Base-by-base conservation (phyloP, 2,329 filamentous ascomycete species). In the Uncinocarpus reesii region DNA sequence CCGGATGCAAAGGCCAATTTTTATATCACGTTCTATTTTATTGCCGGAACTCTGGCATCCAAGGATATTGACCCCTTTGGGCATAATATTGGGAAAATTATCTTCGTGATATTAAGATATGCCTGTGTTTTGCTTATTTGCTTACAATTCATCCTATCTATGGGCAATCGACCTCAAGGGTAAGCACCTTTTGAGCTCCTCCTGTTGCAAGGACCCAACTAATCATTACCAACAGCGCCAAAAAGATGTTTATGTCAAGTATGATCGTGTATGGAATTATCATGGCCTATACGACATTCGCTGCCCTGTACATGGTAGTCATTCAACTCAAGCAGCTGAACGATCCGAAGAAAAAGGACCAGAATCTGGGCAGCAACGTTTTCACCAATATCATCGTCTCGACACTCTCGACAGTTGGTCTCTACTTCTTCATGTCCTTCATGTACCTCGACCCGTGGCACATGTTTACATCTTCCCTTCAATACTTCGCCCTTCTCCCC, bases 391-490 rank as follows among this genome's bases (percentile, higher is more conserved):
- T 98, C 53, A 86, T 96, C 60, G 80, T 98, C 43, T 92, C 85
- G 5, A 83, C 84, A n/a, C 73, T 83, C 2, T 93, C 87, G 1
- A 98, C 92, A 0, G 71, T 95, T 34, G 92, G 93, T 0, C 74
- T 98, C 32, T 98, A 96, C 75, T 92, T 98, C 71, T 67, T 95
- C 69, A 95, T 94, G 82, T 92, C 84, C 20, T 87, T 98, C 70
- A 70, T 98, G 52, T 98, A 98, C 68, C 79, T 98, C 40, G 93
- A 98, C 58, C 92, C 92, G 0, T 98, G 92, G 92, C 92, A 98
- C 73, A 92, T 98, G 85, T 84, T 98, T 70, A 98, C 92, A 10
- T 90, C 83, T 0, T 81, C 86, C 0, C 79, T 76, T 0, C 89
- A 95, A 65, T 98, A 98, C 73, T 95, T 98, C 64, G 77, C 89